A percentile compares a stretch with the other conserved stretches of the same genome.
phyloP scores from a whole-genome alignment of 345 rosid species.

The Rhizophora apiculata region DNA sequence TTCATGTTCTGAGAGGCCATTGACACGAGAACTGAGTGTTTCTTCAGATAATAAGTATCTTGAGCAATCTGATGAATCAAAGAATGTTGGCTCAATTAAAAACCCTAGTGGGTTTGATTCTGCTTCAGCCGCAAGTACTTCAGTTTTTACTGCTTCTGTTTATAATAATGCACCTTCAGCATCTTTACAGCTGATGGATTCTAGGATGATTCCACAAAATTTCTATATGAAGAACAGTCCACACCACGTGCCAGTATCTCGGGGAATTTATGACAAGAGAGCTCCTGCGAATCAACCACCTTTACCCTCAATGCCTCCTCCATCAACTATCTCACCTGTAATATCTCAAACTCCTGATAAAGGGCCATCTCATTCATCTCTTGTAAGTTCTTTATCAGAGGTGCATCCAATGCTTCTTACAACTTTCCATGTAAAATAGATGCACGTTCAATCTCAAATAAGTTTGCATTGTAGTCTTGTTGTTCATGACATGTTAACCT shows the following conservation, averaged over 20 bases:
- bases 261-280: slow-evolving; percentile 75
- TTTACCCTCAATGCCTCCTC: slow-evolving; percentile 89
- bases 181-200: slow-evolving; percentile 48
- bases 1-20: slow-evolving; percentile 63
- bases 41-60: slow-evolving; percentile 73
- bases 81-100: slow-evolving; percentile 45
- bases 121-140: slow-evolving; percentile 34
- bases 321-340: slow-evolving; percentile 47
- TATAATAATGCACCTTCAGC: slow-evolving; percentile 47
- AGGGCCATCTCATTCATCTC: slow-evolving; percentile 44
- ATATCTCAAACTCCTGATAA: slow-evolving; percentile 54
- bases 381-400: slow-evolving; percentile 38
- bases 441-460: background rate
- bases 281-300: slow-evolving; percentile 72
- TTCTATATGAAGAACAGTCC: slow-evolving; percentile 61
- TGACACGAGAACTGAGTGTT: slow-evolving; percentile 76
- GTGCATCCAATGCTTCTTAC: slow-evolving; percentile 32
- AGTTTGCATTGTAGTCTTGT: background rate
- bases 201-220: slow-evolving; percentile 60
- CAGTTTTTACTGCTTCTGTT: slow-evolving; percentile 46
- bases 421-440: slow-evolving; percentile 40
- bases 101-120: slow-evolving; percentile 44
- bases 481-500: background rate
- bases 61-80: slow-evolving; percentile 68
- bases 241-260: slow-evolving; percentile 53